Conservation (phyloP, 306 rosid genomes). For the Cicer judaicum region DNA sequence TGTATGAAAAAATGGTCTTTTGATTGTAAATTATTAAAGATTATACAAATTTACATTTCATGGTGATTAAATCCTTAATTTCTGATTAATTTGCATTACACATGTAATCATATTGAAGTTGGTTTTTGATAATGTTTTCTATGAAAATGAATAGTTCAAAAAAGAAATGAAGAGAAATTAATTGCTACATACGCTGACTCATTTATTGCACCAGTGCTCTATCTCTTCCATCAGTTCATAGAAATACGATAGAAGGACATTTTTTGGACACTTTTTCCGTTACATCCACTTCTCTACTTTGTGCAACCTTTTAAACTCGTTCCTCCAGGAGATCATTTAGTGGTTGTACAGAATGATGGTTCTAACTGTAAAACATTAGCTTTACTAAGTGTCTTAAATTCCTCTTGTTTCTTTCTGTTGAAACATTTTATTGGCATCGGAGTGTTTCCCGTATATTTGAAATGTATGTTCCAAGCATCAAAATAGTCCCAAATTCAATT, state of each 20-base stretch:
- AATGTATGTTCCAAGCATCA: conserved; percentile 7
- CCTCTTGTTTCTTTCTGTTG: conserved; percentile 18
- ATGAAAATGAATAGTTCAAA: conserved; percentile 16
- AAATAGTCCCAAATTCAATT: conserved; percentile 11
- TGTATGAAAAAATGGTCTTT: conserved; percentile 7
- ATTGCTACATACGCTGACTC: conserved; percentile 1
- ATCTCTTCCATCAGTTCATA: conserved; percentile 28
- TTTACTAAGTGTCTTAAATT: conserved; percentile 18
- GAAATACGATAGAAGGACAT: not conserved
- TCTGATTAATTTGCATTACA: conserved; percentile 25
- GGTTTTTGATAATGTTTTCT: conserved; percentile 12
- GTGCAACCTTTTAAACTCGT: not conserved
- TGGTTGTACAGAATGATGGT: conserved; percentile 5
- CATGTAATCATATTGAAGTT: conserved; percentile 11
- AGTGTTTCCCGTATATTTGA: conserved; percentile 9
- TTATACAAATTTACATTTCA: conserved; percentile 31
- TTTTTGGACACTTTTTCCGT: not conserved
- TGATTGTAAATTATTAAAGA: conserved; percentile 13
- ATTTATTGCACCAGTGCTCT: conserved; percentile 3
- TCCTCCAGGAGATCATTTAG: conserved; percentile 26
- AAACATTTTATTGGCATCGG: conserved; percentile 1
- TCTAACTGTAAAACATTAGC: not conserved
- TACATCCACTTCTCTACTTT: not conserved
- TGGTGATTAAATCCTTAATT: conserved; percentile 7
- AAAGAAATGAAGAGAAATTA: conserved; percentile 19